Base-by-base conservation (phyloP, 2,329 filamentous ascomycete genomes). In the Alternaria viburni region DNA sequence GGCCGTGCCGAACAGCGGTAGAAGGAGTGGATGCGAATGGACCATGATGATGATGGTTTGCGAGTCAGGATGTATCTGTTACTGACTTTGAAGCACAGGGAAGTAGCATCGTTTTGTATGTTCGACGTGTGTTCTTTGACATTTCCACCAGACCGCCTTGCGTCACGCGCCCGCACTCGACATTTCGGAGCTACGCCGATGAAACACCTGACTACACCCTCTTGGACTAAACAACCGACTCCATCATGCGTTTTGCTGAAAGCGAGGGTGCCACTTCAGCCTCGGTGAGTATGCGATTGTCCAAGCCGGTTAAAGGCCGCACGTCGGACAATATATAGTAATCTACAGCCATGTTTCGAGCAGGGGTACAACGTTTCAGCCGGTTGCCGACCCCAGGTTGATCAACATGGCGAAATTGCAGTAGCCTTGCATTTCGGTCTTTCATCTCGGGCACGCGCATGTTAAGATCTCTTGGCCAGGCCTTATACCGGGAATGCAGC, bases 1-100 rank as follows among this genome's bases (percentile, higher is more conserved):
- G 52, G 69, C 65, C 36, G 69, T 62, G 3, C 70, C 69, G 56
- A 77, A 74, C 6, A 76, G 59, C 12, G 74, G 69, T 26, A 77
- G 25, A 45, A 77, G 60, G 28, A 75, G 62, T 28, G 65, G 54
- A 36, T 68, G 54, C 47, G 69, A 57, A 23, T 70, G 46, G 62
- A 77, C 57, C 74, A 77, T 77, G 56, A 25, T 64, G 59, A 60
- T 30, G n/a, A 3, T 25, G 43, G 51, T 43, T 44, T 21, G 46
- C 28, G 49, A 52, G 19, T 52, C 19, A 52, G 28, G 49, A 41
- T 12, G 19, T 17, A 30, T 41, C 13, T 15, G 25, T 43, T 30
- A 30, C 21, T n/a, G 7, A 6, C 43, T 21, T 36, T 32, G 12
- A 4, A 23, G 49, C 17, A 21, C 25, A 54, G 26, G 54, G 61